phyloP scores from a whole-genome alignment of 805 yeast species.

The Candida sonorensis region DNA sequence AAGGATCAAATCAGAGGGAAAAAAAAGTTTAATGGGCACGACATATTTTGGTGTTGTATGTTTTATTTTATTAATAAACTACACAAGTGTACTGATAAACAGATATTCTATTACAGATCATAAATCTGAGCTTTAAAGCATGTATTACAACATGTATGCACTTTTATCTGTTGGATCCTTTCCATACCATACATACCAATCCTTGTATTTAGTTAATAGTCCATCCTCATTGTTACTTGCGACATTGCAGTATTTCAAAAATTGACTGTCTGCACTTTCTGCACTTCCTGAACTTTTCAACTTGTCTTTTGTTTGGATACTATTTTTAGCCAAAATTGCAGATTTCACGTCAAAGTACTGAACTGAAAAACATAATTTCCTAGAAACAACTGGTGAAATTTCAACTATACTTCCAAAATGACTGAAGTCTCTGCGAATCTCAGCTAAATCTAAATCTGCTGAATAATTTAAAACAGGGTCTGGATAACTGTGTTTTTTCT shows the following conservation, averaged over 20 bases:
- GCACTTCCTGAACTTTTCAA: no score
- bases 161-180: constrained; percentile 58
- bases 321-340: constrained; percentile 53
- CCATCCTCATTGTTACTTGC: no score
- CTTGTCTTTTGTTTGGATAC: constrained; percentile 29
- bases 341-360: constrained; percentile 51
- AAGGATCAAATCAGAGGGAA: no score
- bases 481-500: constrained; percentile 30
- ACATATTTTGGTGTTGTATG: no score
- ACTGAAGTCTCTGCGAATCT: constrained; percentile 42
- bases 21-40: no score
- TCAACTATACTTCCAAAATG: constrained; percentile 56
- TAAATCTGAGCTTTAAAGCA: no score
- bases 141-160: no score
- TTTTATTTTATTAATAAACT: no score
- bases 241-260: no score
- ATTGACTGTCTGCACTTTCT: no score
- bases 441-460: constrained; percentile 38
- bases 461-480: constrained; percentile 35
- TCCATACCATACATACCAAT: constrained; percentile 64
- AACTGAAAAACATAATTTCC: constrained; percentile 54
- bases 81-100: neutral
- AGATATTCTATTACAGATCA: no score
- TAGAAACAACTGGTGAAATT: constrained; percentile 58
- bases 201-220: constrained; percentile 49